These are phyloP conservation scores for Candida arabinofermentans DNA, from an alignment of 805 yeast species.

Conservation along the genomic window DNA sequence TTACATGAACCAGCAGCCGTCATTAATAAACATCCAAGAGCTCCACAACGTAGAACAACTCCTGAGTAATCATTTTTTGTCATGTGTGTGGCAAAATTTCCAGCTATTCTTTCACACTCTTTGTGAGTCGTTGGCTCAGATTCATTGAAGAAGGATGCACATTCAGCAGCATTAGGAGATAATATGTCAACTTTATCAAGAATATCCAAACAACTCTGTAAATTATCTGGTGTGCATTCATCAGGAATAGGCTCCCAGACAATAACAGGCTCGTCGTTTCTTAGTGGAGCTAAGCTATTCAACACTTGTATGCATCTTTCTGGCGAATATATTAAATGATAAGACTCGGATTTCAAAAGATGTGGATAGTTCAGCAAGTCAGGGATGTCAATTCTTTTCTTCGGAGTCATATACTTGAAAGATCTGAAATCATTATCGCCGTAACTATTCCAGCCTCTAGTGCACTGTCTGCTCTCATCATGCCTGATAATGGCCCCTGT, in stretches of 20 bases:
- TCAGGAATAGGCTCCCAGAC: slow-evolving; percentile 91
- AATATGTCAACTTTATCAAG: slow-evolving; percentile 51
- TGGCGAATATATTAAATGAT: slow-evolving; percentile 76
- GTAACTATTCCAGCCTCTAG: slow-evolving; percentile 80
- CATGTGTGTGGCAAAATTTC: slow-evolving; percentile 38
- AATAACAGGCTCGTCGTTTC: slow-evolving; percentile 35
- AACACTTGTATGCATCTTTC: slow-evolving; percentile 51
- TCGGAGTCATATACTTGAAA: slow-evolving; percentile 61
- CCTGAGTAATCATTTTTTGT: slow-evolving; percentile 35
- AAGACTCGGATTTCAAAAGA: slow-evolving; percentile 39
- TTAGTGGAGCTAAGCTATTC: slow-evolving; percentile 21
- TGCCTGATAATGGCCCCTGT: slow-evolving; percentile 55
- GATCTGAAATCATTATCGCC: slow-evolving; percentile 54
- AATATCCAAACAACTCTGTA: slow-evolving; percentile 34
- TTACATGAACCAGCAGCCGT: slow-evolving; percentile 23
- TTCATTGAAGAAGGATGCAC: slow-evolving; percentile 55
- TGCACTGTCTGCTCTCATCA: slow-evolving; percentile 54
- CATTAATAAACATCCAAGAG: slow-evolving; percentile 57
- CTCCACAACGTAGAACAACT: slow-evolving; percentile 73
- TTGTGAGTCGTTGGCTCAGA: slow-evolving; percentile 38
- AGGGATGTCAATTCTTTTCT: slow-evolving; percentile 50
- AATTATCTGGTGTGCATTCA: slow-evolving; percentile 52
- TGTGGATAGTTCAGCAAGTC: slow-evolving; percentile 45
- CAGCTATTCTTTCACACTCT: slow-evolving; percentile 42
- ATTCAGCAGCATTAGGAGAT: slow-evolving; percentile 85